A percentile compares a stretch with the other conserved stretches of the same genome.
Conservation (phyloP, 1,284 basidiomycete species). For the Melampsora abietis-canadensis region DNA sequence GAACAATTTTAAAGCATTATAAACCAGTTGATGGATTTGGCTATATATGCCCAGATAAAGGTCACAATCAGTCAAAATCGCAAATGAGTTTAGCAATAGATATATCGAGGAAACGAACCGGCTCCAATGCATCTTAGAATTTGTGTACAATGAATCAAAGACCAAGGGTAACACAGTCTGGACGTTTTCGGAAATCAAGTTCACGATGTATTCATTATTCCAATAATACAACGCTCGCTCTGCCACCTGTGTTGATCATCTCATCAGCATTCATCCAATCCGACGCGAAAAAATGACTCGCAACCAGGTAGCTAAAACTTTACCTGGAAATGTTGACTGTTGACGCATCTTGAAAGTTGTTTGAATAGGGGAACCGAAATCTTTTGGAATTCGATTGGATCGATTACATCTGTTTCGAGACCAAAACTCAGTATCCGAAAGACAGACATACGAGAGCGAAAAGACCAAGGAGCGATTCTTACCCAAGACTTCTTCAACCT, state of each 20-base stretch:
- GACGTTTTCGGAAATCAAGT: conserved; percentile 96
- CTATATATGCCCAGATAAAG: conserved; percentile 56
- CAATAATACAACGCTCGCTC: conserved; percentile 90
- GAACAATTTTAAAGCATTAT: conserved; percentile 95
- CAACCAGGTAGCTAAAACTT: not conserved
- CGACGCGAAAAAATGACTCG: conserved; percentile 12
- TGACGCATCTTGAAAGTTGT: conserved; percentile 94
- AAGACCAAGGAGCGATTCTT: not conserved
- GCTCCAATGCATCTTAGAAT: conserved; percentile 98
- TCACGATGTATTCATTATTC: conserved; percentile 99
- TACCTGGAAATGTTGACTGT: conserved; percentile 96
- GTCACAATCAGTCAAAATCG: conserved; percentile 17
- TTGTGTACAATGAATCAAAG: conserved; percentile 94
- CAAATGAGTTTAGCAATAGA: not conserved
- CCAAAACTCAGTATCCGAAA: not conserved
- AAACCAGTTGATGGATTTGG: conserved; percentile 98
- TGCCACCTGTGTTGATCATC: conserved; percentile 61
- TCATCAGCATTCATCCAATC: not conserved
- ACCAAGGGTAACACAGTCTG: conserved; percentile 86
- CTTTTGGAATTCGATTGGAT: conserved; percentile 93
- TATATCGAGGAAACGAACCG: conserved; percentile 62
- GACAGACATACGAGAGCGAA: too few relatives aligned
- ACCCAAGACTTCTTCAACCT: conserved; percentile 90
- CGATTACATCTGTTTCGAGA: conserved; percentile 72
- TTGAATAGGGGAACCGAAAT: conserved; percentile 90